These are phyloP conservation scores for Plicaturopsis crispa DNA, from an alignment of 768 basidiomycete genomes.

Conservation along the genomic window DNA sequence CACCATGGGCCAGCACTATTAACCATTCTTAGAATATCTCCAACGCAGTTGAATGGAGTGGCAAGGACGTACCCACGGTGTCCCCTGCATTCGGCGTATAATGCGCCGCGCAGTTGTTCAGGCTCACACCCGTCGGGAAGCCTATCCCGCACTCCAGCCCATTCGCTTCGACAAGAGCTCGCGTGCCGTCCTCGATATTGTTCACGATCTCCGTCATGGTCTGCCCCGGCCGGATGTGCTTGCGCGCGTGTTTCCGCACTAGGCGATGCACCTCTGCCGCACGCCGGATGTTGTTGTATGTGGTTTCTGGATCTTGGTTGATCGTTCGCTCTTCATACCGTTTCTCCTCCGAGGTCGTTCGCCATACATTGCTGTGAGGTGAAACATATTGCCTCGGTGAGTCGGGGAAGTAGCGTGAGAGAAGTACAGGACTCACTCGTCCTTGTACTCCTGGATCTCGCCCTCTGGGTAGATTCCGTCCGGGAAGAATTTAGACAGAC, in stretches of 20 bases:
- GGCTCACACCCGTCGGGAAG: conserved; percentile 91
- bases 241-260: conserved; percentile 76
- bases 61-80: conserved; percentile 50
- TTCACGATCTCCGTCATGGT: conserved; percentile 91
- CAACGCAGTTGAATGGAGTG: background rate
- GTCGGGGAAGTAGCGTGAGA: background rate
- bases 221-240: conserved; percentile 88
- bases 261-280: conserved; percentile 96
- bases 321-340: conserved; percentile 72
- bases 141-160: conserved; percentile 84
- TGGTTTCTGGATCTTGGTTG: conserved; percentile 74
- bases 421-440: conserved; percentile 58
- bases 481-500: conserved; percentile 82
- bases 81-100: conserved; percentile 95
- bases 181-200: conserved; percentile 85
- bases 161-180: conserved; percentile 87
- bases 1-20: conserved; percentile 71
- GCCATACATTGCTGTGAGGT: conserved; percentile 68
- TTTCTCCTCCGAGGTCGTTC: conserved; percentile 87
- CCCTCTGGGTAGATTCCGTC: conserved; percentile 87
- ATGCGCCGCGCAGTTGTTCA: conserved; percentile 95
- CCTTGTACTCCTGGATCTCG: conserved; percentile 84
- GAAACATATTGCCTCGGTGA: conserved; percentile 3
- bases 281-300: conserved; percentile 84
- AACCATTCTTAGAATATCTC: background rate